Evolutionary conservation across 2,329 filamentous ascomycete genomes (phyloP).

Genomic region (Calonectria hongkongensis): DNA sequence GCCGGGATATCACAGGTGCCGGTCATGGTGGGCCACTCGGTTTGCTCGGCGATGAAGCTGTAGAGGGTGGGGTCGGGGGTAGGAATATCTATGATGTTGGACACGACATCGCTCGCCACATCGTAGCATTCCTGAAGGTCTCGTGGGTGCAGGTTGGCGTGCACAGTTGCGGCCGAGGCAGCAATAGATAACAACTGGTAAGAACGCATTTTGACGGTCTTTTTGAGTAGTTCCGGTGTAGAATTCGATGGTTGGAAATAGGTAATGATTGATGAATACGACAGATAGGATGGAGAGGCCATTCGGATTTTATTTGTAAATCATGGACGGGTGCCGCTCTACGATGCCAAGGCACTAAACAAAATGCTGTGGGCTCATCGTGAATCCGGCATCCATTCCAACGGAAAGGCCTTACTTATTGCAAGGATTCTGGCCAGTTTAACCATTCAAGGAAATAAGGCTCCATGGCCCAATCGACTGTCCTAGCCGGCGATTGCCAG

Average conservation of each 20-base stretch:
- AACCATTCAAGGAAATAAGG: background rate
- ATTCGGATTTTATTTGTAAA: background rate
- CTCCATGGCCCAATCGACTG: background rate
- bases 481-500: conserved; percentile 1
- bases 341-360: background rate
- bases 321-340: background rate
- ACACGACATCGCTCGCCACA: background rate
- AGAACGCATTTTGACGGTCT: conserved; percentile 5
- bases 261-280: background rate
- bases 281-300: background rate
- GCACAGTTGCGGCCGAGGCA: conserved; percentile 3
- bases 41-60: conserved; percentile 11
- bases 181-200: background rate
- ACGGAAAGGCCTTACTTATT: background rate
- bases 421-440: background rate
- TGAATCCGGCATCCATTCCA: conserved; percentile 15
- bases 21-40: background rate
- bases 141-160: conserved; percentile 8
- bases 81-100: background rate
- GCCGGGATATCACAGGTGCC: background rate
- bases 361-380: background rate
- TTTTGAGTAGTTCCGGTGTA: background rate
- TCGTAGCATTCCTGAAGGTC: conserved; percentile 12
- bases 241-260: background rate
- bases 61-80: background rate